Evolutionary conservation across 257 asterid species (phyloP).

Genomic region (Nicotiana noctiflora): DNA sequence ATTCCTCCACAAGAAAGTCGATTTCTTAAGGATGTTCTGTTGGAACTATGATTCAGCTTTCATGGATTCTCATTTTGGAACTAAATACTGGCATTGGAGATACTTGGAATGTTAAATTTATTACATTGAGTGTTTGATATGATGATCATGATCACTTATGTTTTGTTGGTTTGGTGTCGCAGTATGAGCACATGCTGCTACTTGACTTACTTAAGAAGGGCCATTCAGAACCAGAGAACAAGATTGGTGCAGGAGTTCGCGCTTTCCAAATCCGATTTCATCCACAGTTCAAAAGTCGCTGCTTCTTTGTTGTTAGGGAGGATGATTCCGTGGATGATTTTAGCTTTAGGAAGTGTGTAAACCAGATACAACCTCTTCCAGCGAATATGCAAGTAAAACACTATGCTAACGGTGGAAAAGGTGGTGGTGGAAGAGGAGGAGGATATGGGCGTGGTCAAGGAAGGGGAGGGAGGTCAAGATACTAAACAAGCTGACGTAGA

Average conservation of each 20-base stretch:
- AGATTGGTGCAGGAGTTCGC: conserved; percentile 63
- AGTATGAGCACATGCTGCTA: conserved; percentile 67
- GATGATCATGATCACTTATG: background rate
- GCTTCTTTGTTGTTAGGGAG: conserved; percentile 80
- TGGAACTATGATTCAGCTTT: background rate
- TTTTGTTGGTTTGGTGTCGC: background rate
- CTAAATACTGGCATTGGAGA: background rate
- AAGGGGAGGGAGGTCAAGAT: conserved; percentile 46
- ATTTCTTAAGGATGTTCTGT: background rate
- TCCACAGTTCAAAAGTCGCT: conserved; percentile 72
- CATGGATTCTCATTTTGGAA: background rate
- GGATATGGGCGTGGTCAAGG: conserved; percentile 49
- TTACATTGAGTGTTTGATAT: background rate
- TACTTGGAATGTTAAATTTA: background rate
- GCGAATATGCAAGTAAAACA: conserved; percentile 68
- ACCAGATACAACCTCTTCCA: conserved; percentile 72
- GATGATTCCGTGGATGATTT: conserved; percentile 79
- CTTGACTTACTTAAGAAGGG: conserved; percentile 83
- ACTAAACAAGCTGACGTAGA: background rate
- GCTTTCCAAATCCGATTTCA: conserved; percentile 77
- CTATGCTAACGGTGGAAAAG: conserved; percentile 49
- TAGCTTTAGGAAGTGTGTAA: conserved; percentile 93
- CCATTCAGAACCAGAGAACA: conserved; percentile 70
- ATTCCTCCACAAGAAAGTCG: background rate
- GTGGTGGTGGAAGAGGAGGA: conserved; percentile 45